Conservation (phyloP, 495 filamentous ascomycete genomes). For the Aspergillus sclerotiicarbonarius region DNA sequence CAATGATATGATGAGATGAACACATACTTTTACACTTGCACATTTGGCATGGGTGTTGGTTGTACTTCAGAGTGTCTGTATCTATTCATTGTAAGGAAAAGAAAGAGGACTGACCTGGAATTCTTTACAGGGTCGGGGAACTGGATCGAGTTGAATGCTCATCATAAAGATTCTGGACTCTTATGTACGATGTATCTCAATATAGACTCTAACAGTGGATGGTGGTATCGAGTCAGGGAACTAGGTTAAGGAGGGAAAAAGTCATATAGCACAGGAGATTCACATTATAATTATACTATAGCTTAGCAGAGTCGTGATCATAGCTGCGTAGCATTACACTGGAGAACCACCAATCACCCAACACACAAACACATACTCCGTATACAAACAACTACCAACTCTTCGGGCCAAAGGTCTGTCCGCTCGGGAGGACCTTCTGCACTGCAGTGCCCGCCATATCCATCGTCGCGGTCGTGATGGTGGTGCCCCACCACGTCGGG, state of each 20-base stretch:
- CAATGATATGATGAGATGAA: neutral
- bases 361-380: neutral
- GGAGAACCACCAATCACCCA: neutral
- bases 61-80: too few relatives aligned
- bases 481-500: constrained; percentile 68
- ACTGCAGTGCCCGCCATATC: constrained; percentile 42
- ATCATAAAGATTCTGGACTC: too few relatives aligned
- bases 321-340: constrained; percentile 45
- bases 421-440: constrained; percentile 30
- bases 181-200: too few relatives aligned
- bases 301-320: neutral
- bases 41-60: too few relatives aligned
- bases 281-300: neutral
- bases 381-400: constrained; percentile 31
- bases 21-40: neutral
- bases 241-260: neutral
- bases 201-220: too few relatives aligned
- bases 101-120: too few relatives aligned
- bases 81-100: too few relatives aligned
- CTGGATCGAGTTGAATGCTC: too few relatives aligned
- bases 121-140: too few relatives aligned
- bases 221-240: too few relatives aligned
- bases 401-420: constrained; percentile 60
- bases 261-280: neutral
- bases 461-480: constrained; percentile 42